phyloP scores from a whole-genome alignment of 441 rosid genomes.

The California macrophylla region DNA sequence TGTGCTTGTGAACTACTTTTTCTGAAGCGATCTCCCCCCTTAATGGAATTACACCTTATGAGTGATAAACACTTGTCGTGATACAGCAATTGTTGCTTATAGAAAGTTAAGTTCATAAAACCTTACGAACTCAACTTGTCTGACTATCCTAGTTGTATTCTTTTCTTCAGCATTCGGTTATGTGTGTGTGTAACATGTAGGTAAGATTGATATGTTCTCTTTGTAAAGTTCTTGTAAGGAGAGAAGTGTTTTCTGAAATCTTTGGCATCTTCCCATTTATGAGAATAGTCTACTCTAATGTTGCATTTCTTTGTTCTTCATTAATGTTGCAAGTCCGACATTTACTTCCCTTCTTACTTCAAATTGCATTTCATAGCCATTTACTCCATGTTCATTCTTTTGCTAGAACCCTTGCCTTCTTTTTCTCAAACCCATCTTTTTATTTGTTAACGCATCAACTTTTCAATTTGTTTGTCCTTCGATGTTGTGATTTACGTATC shows the following conservation, averaged over 20 bases:
- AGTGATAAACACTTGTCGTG: not conserved
- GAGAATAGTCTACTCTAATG: not conserved
- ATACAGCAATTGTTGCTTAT: too few relatives aligned
- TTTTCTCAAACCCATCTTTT: not conserved
- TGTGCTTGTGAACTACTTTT: not conserved
- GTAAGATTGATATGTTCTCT: not conserved
- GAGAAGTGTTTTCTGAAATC: not conserved
- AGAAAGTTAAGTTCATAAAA: not conserved
- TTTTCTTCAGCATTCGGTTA: not conserved
- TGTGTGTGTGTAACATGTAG: not conserved
- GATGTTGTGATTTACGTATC: constrained; percentile 4
- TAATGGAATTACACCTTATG: not conserved
- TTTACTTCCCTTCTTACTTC: not conserved
- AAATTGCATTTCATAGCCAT: not conserved
- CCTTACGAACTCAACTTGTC: not conserved
- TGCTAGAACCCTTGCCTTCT: not conserved
- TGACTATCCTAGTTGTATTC: not conserved
- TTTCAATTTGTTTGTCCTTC: not conserved
- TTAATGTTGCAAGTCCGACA: not conserved
- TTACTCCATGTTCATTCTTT: not conserved
- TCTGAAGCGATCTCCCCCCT: not conserved
- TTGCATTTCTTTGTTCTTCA: not conserved
- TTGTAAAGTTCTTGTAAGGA: not conserved
- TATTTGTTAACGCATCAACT: not conserved
- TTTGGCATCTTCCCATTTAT: not conserved